A percentile compares a stretch with the other conserved stretches of the same genome.
These are phyloP conservation scores for Rhynchosporium agropyri DNA, from an alignment of 2,329 filamentous ascomycete genomes.

Conservation along the genomic window DNA sequence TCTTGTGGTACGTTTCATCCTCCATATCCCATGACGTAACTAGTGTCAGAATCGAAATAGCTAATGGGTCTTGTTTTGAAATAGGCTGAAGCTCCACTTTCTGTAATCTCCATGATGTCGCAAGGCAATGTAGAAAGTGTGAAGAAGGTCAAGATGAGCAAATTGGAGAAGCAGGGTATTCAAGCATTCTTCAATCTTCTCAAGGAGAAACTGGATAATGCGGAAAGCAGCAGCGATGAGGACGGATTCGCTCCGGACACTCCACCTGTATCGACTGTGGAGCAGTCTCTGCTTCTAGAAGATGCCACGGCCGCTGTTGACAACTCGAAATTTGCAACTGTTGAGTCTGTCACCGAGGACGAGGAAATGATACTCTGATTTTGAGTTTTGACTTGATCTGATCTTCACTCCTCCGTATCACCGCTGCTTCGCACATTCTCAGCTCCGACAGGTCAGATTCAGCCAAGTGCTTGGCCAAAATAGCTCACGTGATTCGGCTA, in stretches of 20 bases:
- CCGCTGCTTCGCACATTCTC: slow-evolving; percentile 4
- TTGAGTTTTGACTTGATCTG: neutral
- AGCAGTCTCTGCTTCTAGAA: neutral
- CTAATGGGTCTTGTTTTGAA: slow-evolving; percentile 29
- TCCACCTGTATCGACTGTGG: slow-evolving; percentile 4
- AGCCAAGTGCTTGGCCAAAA: slow-evolving; percentile 3
- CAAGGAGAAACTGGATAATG: slow-evolving; percentile 15
- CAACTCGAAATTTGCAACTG: slow-evolving; percentile 11
- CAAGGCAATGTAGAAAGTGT: slow-evolving; percentile 33
- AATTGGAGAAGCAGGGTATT: slow-evolving; percentile 23
- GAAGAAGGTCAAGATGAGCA: slow-evolving; percentile 17
- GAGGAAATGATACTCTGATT: slow-evolving; percentile 12
- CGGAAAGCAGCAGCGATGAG: slow-evolving; percentile 13
- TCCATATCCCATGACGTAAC: slow-evolving; percentile 36
- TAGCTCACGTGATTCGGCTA: slow-evolving; percentile 5
- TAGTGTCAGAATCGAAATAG: slow-evolving; percentile 24
- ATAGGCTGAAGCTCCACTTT: slow-evolving; percentile 47
- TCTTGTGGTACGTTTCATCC: slow-evolving; percentile 59
- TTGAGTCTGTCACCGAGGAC: slow-evolving; percentile 10
- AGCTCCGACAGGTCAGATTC: slow-evolving; percentile 13
- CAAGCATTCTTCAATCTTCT: slow-evolving; percentile 18
- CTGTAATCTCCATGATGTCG: slow-evolving; percentile 46
- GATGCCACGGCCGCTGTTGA: neutral
- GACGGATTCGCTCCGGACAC: neutral
- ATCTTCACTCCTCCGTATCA: neutral